A percentile compares a stretch with the other conserved stretches of the same genome.
Evolutionary conservation across 208 protist genomes (phyloP).

Genomic region (Borovskyia barvae): DNA sequence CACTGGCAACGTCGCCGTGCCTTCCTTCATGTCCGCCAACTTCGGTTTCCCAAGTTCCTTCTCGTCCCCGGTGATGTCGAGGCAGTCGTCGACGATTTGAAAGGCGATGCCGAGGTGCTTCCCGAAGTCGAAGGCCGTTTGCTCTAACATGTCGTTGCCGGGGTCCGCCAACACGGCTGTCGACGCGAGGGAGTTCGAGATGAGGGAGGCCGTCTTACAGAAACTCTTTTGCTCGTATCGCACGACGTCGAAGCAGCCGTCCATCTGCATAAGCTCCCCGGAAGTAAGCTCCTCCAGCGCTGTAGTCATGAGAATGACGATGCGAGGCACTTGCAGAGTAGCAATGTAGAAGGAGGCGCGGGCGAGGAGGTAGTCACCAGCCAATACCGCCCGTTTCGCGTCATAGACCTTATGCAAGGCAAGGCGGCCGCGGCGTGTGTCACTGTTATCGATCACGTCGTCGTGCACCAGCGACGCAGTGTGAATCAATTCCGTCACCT

Average conservation of each 20-base stretch:
- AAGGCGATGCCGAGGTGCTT: conserved; percentile 94
- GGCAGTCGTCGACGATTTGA: conserved; percentile 94
- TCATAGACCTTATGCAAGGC: conserved; percentile 85
- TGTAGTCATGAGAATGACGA: conserved; percentile 91
- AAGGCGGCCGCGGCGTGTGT: conserved; percentile 86
- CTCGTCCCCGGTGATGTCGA: conserved; percentile 89
- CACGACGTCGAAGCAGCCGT: conserved; percentile 72
- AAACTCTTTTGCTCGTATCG: conserved; percentile 92
- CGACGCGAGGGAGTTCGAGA: conserved; percentile 89
- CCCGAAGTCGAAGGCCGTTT: conserved; percentile 77
- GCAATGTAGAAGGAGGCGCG: conserved; percentile 88
- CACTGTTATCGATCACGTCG: conserved; percentile 94
- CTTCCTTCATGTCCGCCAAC: conserved; percentile 77
- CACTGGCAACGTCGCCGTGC: conserved; percentile 79
- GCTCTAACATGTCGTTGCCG: conserved; percentile 41
- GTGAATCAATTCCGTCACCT: conserved; percentile 96
- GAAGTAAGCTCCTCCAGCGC: conserved; percentile 91
- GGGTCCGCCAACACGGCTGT: conserved; percentile 84
- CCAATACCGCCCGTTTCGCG: conserved; percentile 87
- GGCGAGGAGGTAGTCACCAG: conserved; percentile 93
- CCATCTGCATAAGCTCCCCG: conserved; percentile 95
- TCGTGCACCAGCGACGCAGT: conserved; percentile 96
- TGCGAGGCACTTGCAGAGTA: conserved; percentile 77
- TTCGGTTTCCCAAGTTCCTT: conserved; percentile 76
- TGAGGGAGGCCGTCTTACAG: conserved; percentile 94